Base-by-base conservation (phyloP, 2,329 filamentous ascomycete genomes). In the Emergomyces pasteurianus region DNA sequence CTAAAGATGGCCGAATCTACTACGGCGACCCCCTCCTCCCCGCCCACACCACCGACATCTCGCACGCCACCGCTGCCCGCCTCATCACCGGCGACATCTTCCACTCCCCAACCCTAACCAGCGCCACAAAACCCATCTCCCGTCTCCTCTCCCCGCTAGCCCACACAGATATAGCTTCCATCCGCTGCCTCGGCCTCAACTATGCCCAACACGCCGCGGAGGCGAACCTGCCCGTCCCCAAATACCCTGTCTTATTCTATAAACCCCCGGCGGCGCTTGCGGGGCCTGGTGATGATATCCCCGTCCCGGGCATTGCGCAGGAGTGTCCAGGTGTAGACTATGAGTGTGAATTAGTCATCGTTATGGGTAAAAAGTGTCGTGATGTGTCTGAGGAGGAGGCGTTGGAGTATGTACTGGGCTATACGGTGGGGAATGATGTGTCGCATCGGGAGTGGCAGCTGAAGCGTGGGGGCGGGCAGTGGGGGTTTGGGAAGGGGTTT, bases 391-490 rank as follows among this genome's bases (percentile, higher is more conserved):
- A 88, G 73, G 77, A 78, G 1, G 73, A 82, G 26, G 88, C 88
- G 0, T 76, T 91, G n/a, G 77, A 86, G 58, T 86, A 89, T 67
- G 86, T 92, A 2, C 77, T 90, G 1, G 89, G 89, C 5, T 92
- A 91, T 70, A 80, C 85, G 1, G 81, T 89, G 40, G 87, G 88
- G 59, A 89, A 92, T 73, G 89, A 92, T 71, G 82, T 92, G n/a
- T 89, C 86, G 12, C 87, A 90, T 74, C 83, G 88, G 47, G 86
- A 89, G 65, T 91, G 87, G 86, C 87, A 90, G 73, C 73, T 88
- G 63, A 81, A 85, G 71, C 80, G 79, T 47, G 86, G 86, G 18
- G 85, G 85, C 18, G 81, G 85, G 0, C 87, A 90, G 73, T 89
- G 86, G 86, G 81, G 80, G 0, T 75, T 88, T 16, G 87, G 86